Evolutionary conservation across 2,329 filamentous ascomycete genomes (phyloP).

Genomic region (Clonostachys byssicola): DNA sequence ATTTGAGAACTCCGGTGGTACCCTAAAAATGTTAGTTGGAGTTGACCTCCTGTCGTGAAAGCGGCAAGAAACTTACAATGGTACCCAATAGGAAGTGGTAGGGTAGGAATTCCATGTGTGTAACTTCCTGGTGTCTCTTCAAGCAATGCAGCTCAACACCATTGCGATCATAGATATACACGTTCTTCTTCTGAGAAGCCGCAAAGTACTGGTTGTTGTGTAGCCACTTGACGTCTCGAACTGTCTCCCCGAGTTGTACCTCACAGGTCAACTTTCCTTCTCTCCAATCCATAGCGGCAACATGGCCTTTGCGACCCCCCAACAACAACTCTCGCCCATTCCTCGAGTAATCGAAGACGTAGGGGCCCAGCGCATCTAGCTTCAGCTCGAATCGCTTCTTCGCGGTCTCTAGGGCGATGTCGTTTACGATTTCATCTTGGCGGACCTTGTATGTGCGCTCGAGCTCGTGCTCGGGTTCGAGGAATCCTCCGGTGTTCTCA

Average conservation of each 20-base stretch:
- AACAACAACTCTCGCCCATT: slow-evolving; percentile 85
- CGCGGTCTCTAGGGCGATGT: slow-evolving; percentile 76
- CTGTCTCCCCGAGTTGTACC: slow-evolving; percentile 83
- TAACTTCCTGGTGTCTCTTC: slow-evolving; percentile 84
- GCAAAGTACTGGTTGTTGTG: slow-evolving; percentile 95
- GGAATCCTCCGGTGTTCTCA: slow-evolving; percentile 79
- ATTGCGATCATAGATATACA: slow-evolving; percentile 91
- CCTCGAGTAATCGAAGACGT: slow-evolving; percentile 81
- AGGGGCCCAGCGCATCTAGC: slow-evolving; percentile 78
- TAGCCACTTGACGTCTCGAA: slow-evolving; percentile 85
- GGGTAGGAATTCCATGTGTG: slow-evolving; percentile 90
- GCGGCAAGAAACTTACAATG: slow-evolving; percentile 50
- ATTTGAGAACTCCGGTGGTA: slow-evolving; percentile 80
- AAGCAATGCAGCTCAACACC: slow-evolving; percentile 92
- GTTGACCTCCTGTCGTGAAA: neutral
- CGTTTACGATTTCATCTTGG: slow-evolving; percentile 76
- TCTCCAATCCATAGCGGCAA: slow-evolving; percentile 96
- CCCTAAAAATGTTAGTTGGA: slow-evolving; percentile 42
- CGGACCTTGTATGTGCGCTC: slow-evolving; percentile 91
- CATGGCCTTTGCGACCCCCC: slow-evolving; percentile 86
- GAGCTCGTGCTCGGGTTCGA: slow-evolving; percentile 83
- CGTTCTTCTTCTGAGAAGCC: slow-evolving; percentile 91
- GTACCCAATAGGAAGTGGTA: slow-evolving; percentile 94
- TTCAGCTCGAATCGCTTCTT: slow-evolving; percentile 92
- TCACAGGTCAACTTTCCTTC: slow-evolving; percentile 89